Percentiles rank a stretch among this genome's conserved stretches.
Conservation (phyloP, 257 asterid species). For the Dorcoceras hygrometricum region DNA sequence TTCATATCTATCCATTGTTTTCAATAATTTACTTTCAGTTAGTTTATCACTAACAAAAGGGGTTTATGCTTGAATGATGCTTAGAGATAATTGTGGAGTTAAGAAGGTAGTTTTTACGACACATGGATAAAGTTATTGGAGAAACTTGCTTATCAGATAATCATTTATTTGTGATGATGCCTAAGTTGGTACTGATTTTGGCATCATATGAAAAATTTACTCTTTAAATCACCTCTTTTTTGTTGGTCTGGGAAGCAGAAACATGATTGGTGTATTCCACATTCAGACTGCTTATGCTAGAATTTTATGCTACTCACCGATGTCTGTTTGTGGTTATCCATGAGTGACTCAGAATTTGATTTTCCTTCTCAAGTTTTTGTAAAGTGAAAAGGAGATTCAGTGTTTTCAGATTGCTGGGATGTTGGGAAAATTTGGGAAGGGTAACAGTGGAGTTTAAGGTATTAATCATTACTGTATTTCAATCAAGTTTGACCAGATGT, state of each 20-base stretch:
- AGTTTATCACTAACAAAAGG: not conserved
- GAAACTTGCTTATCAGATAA: slow-evolving; percentile 11
- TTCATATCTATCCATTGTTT: not conserved
- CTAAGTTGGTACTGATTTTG: slow-evolving; percentile 11
- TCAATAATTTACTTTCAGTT: not conserved
- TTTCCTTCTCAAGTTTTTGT: slow-evolving; percentile 1
- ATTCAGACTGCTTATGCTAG: slow-evolving; percentile 5
- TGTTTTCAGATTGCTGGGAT: not conserved
- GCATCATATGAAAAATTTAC: not conserved
- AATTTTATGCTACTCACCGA: not conserved
- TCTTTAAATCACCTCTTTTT: not conserved
- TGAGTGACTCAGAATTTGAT: not conserved
- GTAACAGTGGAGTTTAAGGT: not conserved
- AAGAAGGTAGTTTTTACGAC: not conserved
- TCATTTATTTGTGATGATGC: slow-evolving; percentile 13
- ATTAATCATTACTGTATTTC: slow-evolving; percentile 9
- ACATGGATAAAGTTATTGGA: slow-evolving; percentile 1
- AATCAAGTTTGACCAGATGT: slow-evolving; percentile 7
- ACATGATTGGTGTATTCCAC: not conserved
- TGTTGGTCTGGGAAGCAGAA: not conserved
- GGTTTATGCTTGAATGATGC: slow-evolving; percentile 14
- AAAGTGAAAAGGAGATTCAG: not conserved
- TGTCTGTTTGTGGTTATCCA: slow-evolving; percentile 4
- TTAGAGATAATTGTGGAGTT: slow-evolving; percentile 5
- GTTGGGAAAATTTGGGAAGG: not conserved